phyloP scores from a whole-genome alignment of 495 filamentous ascomycete genomes.

The Barbatosphaeria neglecta region DNA sequence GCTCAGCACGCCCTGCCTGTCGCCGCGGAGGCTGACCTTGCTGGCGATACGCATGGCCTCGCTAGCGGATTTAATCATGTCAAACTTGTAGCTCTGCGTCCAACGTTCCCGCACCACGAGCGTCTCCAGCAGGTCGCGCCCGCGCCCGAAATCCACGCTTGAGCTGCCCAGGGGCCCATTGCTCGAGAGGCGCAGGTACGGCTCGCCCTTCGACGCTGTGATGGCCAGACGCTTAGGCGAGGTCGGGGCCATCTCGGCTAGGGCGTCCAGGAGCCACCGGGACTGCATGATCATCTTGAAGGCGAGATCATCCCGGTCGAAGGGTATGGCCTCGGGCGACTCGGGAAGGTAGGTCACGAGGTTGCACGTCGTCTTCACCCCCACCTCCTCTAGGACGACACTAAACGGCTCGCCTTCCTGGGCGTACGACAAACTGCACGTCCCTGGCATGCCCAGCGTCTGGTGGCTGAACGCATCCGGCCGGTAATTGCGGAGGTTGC shows the following conservation, averaged over 20 bases:
- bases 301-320: slow-evolving; percentile 62
- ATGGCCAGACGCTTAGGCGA: slow-evolving; percentile 50
- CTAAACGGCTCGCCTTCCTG: slow-evolving; percentile 61
- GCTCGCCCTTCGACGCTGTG: slow-evolving; percentile 48
- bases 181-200: slow-evolving; percentile 64
- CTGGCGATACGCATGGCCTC: slow-evolving; percentile 83
- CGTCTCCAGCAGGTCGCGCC: slow-evolving; percentile 64
- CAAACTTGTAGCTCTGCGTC: slow-evolving; percentile 65
- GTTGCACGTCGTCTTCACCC: slow-evolving; percentile 84
- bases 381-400: slow-evolving; percentile 69
- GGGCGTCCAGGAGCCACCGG: slow-evolving; percentile 70
- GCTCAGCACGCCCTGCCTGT: slow-evolving; percentile 80
- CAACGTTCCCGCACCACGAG: slow-evolving; percentile 47
- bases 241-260: slow-evolving; percentile 69
- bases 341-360: slow-evolving; percentile 80
- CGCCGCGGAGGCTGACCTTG: slow-evolving; percentile 84
- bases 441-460: slow-evolving; percentile 62
- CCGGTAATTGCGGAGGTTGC: slow-evolving; percentile 42
- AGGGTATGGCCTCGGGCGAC: slow-evolving; percentile 61
- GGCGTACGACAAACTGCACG: slow-evolving; percentile 70
- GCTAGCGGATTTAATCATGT: slow-evolving; percentile 66
- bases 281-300: slow-evolving; percentile 94
- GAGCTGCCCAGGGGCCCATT: slow-evolving; percentile 69
- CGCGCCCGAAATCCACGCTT: slow-evolving; percentile 71
- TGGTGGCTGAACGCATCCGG: slow-evolving; percentile 65